Conservation (phyloP, 257 asterid species). For the Nyctanthes arbortristis region DNA sequence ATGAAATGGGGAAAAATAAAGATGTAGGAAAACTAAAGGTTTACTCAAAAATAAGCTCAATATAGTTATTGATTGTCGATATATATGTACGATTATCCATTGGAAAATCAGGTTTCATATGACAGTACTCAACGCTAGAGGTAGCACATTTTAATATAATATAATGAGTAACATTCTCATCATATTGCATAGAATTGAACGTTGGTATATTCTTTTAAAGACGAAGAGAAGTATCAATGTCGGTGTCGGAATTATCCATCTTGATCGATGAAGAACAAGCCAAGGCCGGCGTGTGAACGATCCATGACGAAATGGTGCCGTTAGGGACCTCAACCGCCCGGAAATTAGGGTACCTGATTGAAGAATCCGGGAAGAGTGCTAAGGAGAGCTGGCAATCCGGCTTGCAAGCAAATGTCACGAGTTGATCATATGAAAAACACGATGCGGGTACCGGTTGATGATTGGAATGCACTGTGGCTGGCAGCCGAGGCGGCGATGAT, state of each 20-base stretch:
- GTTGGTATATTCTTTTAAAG: constrained; percentile 29
- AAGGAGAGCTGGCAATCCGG: constrained; percentile 45
- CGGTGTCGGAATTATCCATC: constrained; percentile 24
- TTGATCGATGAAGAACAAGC: constrained; percentile 17
- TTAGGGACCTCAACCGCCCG: constrained; percentile 3
- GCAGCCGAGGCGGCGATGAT: no score
- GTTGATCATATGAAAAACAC: constrained; percentile 12
- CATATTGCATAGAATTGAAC: background rate
- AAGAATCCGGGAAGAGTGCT: constrained; percentile 43
- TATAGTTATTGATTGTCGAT: no score
- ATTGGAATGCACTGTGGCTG: no score
- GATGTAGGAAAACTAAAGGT: no score
- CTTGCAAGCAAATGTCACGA: constrained; percentile 17
- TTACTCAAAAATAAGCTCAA: no score
- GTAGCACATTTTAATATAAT: no score
- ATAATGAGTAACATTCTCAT: background rate
- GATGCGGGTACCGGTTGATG: background rate
- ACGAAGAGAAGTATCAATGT: constrained; percentile 65
- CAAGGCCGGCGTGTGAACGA: constrained; percentile 21
- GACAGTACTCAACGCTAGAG: background rate
- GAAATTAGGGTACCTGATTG: constrained; percentile 12
- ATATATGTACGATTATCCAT: no score
- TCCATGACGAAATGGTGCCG: constrained; percentile 16
- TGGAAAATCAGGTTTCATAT: background rate
- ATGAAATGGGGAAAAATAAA: no score